Conservation (phyloP, 352 stramenopile species). For the Phytophthora pini region DNA sequence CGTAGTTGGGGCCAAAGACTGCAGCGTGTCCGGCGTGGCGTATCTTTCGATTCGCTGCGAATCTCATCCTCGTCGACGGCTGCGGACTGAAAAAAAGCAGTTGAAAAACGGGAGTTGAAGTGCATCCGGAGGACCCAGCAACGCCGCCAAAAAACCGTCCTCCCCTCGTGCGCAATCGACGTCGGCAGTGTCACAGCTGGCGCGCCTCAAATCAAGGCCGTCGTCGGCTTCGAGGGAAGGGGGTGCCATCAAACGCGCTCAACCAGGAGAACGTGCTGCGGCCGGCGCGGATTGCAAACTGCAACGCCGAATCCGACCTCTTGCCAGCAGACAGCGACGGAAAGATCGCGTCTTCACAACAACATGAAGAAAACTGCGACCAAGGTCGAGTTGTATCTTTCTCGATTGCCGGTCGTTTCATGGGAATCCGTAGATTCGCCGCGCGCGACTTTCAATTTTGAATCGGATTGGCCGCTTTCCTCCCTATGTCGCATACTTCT, state of each 20-base stretch:
- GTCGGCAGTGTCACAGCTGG: constrained; percentile 29
- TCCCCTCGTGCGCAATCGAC: constrained; percentile 19
- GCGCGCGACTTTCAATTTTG: constrained; percentile 23
- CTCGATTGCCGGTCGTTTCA: constrained; percentile 15
- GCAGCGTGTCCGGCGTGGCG: background rate
- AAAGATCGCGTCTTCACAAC: constrained; percentile 20
- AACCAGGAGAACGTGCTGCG: constrained; percentile 24
- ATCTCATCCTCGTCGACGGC: constrained; percentile 18
- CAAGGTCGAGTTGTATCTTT: constrained; percentile 12
- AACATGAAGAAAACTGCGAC: background rate
- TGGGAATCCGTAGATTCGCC: constrained; percentile 31
- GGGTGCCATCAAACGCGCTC: constrained; percentile 8
- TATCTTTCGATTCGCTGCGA: constrained; percentile 27
- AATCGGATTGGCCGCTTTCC: background rate
- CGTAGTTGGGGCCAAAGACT: background rate
- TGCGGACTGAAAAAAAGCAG: constrained; percentile 13
- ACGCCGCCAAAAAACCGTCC: constrained; percentile 24
- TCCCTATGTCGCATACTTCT: too few relatives aligned
- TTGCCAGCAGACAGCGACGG: constrained; percentile 4
- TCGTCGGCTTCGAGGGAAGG: constrained; percentile 10
- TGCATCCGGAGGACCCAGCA: constrained; percentile 15
- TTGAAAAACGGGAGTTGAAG: constrained; percentile 26
- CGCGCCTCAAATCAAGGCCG: constrained; percentile 3
- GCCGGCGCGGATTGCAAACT: background rate
- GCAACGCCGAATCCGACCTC: background rate